phyloP scores from a whole-genome alignment of 2,329 filamentous ascomycete species.

The Ceratocystis destructans region DNA sequence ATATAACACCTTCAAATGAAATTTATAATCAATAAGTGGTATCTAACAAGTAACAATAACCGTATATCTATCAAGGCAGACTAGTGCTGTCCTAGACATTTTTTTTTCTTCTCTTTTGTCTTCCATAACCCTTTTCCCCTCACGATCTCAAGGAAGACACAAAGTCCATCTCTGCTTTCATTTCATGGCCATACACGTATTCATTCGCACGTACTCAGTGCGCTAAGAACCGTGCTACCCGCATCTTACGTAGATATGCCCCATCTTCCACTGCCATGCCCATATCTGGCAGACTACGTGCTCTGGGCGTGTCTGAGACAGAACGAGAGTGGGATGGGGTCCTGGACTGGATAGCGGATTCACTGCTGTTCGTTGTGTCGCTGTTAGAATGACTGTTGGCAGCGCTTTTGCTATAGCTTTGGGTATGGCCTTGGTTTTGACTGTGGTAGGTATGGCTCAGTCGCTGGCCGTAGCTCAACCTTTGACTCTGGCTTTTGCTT shows the following conservation, averaged over 20 bases:
- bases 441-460: neutral
- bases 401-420: neutral
- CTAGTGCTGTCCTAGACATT: neutral
- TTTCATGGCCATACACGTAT: conserved; percentile 4
- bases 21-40: neutral
- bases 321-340: neutral
- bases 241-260: conserved; percentile 9
- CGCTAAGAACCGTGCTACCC: conserved; percentile 11
- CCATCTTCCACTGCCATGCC: conserved; percentile 8
- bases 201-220: conserved; percentile 11
- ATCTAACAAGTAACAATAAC: conserved; percentile 3
- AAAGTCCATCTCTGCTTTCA: neutral
- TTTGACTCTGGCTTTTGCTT: neutral
- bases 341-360: neutral
- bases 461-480: neutral
- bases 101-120: neutral
- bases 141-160: no score
- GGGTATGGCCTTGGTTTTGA: neutral
- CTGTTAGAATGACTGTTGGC: neutral
- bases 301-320: neutral
- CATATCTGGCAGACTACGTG: conserved; percentile 6
- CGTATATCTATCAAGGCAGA: neutral
- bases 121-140: neutral
- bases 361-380: neutral
- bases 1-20: neutral